These are phyloP conservation scores for Zostera marina DNA, from an alignment of 116 monocot species.

Conservation along the genomic window DNA sequence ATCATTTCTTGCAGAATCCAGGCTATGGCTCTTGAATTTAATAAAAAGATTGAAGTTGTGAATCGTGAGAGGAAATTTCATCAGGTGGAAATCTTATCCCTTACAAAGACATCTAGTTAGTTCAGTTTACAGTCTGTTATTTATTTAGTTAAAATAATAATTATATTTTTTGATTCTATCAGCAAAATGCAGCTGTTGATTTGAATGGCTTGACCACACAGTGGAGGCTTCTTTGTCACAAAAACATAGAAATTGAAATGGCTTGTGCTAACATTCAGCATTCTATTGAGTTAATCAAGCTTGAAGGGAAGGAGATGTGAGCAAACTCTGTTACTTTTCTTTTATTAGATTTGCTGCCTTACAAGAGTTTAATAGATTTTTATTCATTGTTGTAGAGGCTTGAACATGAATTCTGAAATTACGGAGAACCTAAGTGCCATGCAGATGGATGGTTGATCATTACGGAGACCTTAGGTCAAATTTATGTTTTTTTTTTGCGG, in stretches of 20 bases:
- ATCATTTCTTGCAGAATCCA: slow-evolving; percentile 43
- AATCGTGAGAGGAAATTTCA: slow-evolving; percentile 95
- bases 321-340: not conserved
- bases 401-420: slow-evolving; percentile 28
- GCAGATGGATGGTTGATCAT: not conserved
- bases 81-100: slow-evolving; percentile 31
- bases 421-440: slow-evolving; percentile 5
- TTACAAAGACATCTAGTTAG: not conserved
- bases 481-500: too few relatives aligned
- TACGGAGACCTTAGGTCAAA: too few relatives aligned
- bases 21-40: slow-evolving; percentile 43
- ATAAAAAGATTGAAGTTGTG: slow-evolving; percentile 72
- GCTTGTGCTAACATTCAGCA: slow-evolving; percentile 55
- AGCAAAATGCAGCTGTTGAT: slow-evolving; percentile 79
- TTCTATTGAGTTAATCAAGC: slow-evolving; percentile 47
- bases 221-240: slow-evolving; percentile 86
- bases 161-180: slow-evolving; percentile 7
- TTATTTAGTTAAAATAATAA: not conserved
- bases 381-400: slow-evolving; percentile 31
- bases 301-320: slow-evolving; percentile 52
- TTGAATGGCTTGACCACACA: slow-evolving; percentile 49
- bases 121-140: not conserved
- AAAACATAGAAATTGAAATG: slow-evolving; percentile 84
- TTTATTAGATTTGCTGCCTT: not conserved
- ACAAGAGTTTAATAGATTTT: not conserved